These are phyloP conservation scores for Prinsepia uniflora DNA, from an alignment of 306 rosid species.

Conservation along the genomic window DNA sequence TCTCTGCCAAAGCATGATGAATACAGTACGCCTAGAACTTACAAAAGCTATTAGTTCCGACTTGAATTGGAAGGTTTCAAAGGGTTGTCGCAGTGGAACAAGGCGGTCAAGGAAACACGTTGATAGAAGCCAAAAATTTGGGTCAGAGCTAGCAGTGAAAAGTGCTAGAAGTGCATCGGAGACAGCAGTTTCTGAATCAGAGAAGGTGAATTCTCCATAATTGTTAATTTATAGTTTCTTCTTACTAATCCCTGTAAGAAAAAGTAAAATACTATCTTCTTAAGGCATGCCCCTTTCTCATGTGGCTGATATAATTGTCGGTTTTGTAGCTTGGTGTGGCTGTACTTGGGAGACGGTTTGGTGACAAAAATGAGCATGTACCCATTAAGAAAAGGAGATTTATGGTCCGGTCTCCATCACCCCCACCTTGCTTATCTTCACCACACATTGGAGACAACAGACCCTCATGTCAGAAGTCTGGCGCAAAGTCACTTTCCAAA, in stretches of 20 bases:
- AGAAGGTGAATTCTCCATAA: constrained; percentile 21
- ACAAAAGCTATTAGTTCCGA: constrained; percentile 25
- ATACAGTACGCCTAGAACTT: constrained; percentile 27
- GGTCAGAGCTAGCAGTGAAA: constrained; percentile 11
- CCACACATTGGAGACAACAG: not conserved
- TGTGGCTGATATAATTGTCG: constrained; percentile 4
- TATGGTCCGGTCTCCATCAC: constrained; percentile 32
- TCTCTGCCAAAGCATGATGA: constrained; percentile 27
- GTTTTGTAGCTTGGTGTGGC: constrained; percentile 34
- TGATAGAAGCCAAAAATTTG: constrained; percentile 21
- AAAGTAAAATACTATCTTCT: not conserved
- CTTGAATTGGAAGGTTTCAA: constrained; percentile 32
- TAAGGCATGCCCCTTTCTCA: not conserved
- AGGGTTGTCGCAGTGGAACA: constrained; percentile 29
- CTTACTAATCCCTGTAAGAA: not conserved
- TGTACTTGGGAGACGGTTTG: constrained; percentile 35
- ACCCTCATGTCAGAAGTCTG: constrained; percentile 16
- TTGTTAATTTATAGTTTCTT: not conserved
- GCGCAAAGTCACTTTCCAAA: constrained; percentile 15
- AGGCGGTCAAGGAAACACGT: constrained; percentile 34
- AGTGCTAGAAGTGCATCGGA: constrained; percentile 20
- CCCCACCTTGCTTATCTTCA: constrained; percentile 17
- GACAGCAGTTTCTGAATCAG: constrained; percentile 38
- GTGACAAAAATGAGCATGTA: constrained; percentile 37
- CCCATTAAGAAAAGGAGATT: constrained; percentile 41